phyloP scores from a whole-genome alignment of 805 yeast species.

The Candida caryicola region DNA sequence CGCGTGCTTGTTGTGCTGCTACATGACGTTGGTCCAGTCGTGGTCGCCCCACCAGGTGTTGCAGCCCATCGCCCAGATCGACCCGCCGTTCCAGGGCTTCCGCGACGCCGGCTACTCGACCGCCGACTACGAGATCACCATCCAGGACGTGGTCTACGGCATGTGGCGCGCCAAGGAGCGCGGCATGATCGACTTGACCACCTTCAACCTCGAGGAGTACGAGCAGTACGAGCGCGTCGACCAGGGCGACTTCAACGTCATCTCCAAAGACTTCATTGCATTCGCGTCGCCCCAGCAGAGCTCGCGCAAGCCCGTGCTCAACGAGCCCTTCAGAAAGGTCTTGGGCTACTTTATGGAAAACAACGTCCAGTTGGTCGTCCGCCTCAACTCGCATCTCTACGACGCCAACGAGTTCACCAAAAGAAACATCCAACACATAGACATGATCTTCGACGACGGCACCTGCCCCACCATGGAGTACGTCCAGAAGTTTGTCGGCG shows the following conservation, averaged over 20 bases:
- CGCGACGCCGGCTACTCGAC: conserved; percentile 97
- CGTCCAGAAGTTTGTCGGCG: conserved; percentile 90
- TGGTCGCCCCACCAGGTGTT: conserved; percentile 99
- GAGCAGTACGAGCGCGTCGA: conserved; percentile 94
- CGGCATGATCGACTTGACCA: conserved; percentile 79
- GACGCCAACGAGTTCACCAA: conserved; percentile 80
- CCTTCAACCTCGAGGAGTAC: conserved; percentile 87
- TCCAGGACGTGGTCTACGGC: conserved; percentile 94
- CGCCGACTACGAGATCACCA: conserved; percentile 89
- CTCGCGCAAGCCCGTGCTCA: conserved; percentile 45
- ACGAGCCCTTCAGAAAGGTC: conserved; percentile 79
- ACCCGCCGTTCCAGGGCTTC: conserved; percentile 91
- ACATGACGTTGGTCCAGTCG: conserved; percentile 90
- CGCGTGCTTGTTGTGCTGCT: conserved; percentile 89
- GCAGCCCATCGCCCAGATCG: conserved; percentile 89
- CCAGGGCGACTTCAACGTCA: conserved; percentile 91
- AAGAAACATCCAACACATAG: conserved; percentile 83
- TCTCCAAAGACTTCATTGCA: conserved; percentile 92
- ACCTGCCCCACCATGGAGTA: conserved; percentile 95
- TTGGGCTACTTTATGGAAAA: conserved; percentile 68
- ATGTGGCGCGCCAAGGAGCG: conserved; percentile 97
- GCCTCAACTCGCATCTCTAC: conserved; percentile 89
- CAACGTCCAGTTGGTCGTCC: conserved; percentile 83
- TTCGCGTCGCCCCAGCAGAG: conserved; percentile 93
- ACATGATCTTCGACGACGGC: conserved; percentile 97